A percentile compares a stretch with the other conserved stretches of the same genome.
Evolutionary conservation across 257 asterid species (phyloP).

Genomic region (Rubia yunnanensis): DNA sequence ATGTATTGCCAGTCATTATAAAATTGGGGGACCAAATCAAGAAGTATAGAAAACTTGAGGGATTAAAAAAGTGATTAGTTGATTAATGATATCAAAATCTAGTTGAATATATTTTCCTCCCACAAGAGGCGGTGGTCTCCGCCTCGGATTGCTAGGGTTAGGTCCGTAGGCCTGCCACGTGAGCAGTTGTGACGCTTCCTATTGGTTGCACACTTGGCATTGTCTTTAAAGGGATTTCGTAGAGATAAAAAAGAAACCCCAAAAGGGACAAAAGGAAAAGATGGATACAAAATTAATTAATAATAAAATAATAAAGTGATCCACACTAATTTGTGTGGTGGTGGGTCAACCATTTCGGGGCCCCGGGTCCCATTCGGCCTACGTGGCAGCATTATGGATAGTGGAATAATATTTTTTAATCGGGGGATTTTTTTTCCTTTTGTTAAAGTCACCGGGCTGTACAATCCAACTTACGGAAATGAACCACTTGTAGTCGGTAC

Average conservation of each 20-base stretch:
- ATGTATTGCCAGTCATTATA: no score
- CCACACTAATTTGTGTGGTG: conserved; percentile 21
- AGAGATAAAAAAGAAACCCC: conserved; percentile 9
- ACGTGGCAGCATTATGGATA: conserved; percentile 7
- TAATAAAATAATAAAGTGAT: conserved; percentile 8
- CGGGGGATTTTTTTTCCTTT: not conserved
- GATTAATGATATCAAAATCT: not conserved
- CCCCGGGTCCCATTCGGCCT: not conserved
- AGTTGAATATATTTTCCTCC: not conserved
- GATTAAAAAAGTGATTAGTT: not conserved
- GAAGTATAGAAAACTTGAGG: not conserved
- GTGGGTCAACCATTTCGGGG: conserved; percentile 32
- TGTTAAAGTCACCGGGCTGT: conserved; percentile 24
- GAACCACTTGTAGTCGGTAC: no score
- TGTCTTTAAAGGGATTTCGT: conserved; percentile 7
- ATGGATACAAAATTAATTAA: conserved; percentile 4
- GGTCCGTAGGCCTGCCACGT: conserved; percentile 35
- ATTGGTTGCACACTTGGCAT: conserved; percentile 32
- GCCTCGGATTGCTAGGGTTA: conserved; percentile 10
- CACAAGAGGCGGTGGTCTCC: conserved; percentile 1
- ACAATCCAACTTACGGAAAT: no score
- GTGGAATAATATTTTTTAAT: not conserved
- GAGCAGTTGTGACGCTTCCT: conserved; percentile 19
- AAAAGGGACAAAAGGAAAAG: conserved; percentile 36
- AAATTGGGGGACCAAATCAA: not conserved